These are phyloP conservation scores for Adansonia gregorii DNA, from an alignment of 441 rosid species.

Conservation along the genomic window DNA sequence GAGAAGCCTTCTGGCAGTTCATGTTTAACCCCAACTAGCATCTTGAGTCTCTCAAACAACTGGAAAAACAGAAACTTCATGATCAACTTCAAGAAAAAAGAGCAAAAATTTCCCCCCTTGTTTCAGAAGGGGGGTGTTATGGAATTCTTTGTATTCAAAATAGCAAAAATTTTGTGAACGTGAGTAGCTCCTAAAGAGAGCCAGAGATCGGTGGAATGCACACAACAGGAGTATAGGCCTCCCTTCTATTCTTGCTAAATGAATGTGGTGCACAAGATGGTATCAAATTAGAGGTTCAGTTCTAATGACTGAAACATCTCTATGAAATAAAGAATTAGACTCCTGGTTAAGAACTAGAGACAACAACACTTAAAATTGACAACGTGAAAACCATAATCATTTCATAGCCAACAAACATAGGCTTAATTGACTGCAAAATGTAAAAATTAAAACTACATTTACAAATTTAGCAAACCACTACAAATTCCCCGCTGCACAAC, in stretches of 20 bases:
- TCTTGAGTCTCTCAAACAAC: constrained; percentile 64
- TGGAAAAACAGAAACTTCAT: constrained; percentile 35
- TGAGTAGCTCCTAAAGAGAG: background rate
- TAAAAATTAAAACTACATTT: constrained; percentile 15
- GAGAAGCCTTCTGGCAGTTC: constrained; percentile 83
- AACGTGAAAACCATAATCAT: constrained; percentile 3
- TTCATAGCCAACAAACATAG: background rate
- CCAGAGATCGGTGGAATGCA: constrained; percentile 8
- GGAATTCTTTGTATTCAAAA: background rate
- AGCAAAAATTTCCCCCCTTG: background rate
- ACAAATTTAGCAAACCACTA: constrained; percentile 25
- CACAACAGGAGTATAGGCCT: background rate
- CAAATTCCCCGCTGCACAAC: constrained; percentile 20
- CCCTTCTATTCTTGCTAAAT: constrained; percentile 7
- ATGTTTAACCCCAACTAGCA: constrained; percentile 80
- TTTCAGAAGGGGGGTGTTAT: background rate
- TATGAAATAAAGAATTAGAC: background rate
- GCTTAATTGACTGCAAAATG: constrained; percentile 7
- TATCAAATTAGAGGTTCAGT: constrained; percentile 5
- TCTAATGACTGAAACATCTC: constrained; percentile 8
- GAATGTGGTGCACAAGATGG: background rate
- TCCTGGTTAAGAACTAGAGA: background rate
- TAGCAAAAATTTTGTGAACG: background rate
- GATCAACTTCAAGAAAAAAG: constrained; percentile 19
- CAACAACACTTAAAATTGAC: background rate